phyloP scores from a whole-genome alignment of 1,284 basidiomycete species.

The Trichosporon ovoides region DNA sequence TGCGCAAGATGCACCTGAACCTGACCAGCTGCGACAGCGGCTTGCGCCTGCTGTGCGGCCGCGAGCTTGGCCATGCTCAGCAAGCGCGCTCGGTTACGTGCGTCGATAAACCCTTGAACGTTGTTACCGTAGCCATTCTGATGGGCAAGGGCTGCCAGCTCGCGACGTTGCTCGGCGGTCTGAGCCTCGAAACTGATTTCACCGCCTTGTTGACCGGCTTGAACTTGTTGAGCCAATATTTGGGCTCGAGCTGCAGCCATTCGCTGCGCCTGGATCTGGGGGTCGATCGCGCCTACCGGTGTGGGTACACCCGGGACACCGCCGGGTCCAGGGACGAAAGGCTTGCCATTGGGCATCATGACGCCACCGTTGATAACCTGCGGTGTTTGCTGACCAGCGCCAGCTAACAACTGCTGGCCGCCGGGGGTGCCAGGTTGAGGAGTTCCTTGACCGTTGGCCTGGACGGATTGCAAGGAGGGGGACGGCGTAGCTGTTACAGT shows the following conservation, averaged over 20 bases:
- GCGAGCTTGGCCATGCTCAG: slow-evolving; percentile 26
- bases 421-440: slow-evolving; percentile 10
- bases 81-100: slow-evolving; percentile 22
- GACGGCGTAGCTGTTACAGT: slow-evolving; percentile 5
- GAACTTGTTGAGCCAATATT: slow-evolving; percentile 11
- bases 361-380: slow-evolving; percentile 28
- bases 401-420: slow-evolving; percentile 11
- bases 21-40: slow-evolving; percentile 11
- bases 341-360: slow-evolving; percentile 26
- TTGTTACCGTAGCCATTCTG: slow-evolving; percentile 31
- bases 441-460: slow-evolving; percentile 1
- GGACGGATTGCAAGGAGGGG: slow-evolving; percentile 8
- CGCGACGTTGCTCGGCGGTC: slow-evolving; percentile 25
- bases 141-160: slow-evolving; percentile 19
- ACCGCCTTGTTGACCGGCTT: slow-evolving; percentile 3
- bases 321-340: slow-evolving; percentile 19
- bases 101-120: slow-evolving; percentile 30
- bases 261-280: slow-evolving; percentile 21
- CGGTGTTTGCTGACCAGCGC: slow-evolving; percentile 16
- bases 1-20: slow-evolving; percentile 10
- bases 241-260: slow-evolving; percentile 17
- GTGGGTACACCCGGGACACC: slow-evolving; percentile 15
- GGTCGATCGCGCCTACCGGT: slow-evolving; percentile 17
- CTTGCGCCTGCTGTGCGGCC: slow-evolving; percentile 27
- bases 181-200: slow-evolving; percentile 19